These are phyloP conservation scores for Cylindrotheca closterium DNA, from an alignment of 108 stramenopile genomes.

Conservation along the genomic window DNA sequence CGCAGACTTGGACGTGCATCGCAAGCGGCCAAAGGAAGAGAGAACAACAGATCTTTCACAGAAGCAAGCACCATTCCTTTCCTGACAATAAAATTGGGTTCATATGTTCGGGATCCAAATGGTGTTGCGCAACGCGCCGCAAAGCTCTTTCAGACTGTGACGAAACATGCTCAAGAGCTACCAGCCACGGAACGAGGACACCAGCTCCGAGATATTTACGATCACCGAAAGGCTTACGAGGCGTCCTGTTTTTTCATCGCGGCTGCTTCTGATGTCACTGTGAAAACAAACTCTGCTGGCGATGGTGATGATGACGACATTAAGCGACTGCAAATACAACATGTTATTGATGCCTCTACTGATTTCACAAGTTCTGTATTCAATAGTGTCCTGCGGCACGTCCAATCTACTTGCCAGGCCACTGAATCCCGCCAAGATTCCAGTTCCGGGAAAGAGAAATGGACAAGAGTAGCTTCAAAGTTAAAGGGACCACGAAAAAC, in stretches of 20 bases:
- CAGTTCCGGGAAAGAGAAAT: too few species aligned
- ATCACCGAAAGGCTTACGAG: constrained; percentile 46
- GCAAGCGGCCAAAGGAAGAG: neutral
- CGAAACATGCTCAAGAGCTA: neutral
- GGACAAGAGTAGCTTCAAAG: too few species aligned
- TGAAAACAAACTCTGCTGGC: neutral
- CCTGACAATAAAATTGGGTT: constrained; percentile 36
- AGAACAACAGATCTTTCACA: neutral
- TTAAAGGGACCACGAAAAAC: too few species aligned
- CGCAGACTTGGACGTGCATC: neutral
- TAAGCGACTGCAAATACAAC: constrained; percentile 3
- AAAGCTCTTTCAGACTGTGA: constrained; percentile 17
- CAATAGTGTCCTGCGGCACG: constrained; percentile 3
- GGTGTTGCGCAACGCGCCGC: constrained; percentile 28
- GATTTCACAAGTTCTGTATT: constrained; percentile 13
- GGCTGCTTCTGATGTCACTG: constrained; percentile 12
- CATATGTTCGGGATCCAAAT: constrained; percentile 29
- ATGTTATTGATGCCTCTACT: constrained; percentile 8
- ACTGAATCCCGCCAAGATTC: neutral
- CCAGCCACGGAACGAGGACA: neutral
- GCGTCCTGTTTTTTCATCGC: constrained; percentile 63
- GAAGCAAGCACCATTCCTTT: constrained; percentile 19
- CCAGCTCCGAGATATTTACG: constrained; percentile 37
- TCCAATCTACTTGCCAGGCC: neutral
- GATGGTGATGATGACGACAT: constrained; percentile 1